Evolutionary conservation across 768 basidiomycete genomes (phyloP), one percentile per base, ranked within the genome.

Genomic region (Tricholoma sp.): DNA sequence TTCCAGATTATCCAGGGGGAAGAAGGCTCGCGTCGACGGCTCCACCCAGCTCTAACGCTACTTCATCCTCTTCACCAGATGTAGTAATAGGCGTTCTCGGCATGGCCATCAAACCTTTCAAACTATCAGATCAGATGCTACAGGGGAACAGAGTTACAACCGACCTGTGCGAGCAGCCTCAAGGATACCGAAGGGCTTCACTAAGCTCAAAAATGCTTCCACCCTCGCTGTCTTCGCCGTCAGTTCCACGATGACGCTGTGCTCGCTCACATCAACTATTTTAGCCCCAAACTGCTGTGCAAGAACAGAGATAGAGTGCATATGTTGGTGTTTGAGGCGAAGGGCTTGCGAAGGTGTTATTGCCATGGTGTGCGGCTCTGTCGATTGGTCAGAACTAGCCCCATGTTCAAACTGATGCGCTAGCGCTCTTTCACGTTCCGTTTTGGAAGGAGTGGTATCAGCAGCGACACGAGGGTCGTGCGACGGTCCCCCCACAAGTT

Each of bases 171-270:
- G 77, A 18, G 97, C 95, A 29, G 93, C 89, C 75, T 99, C 97
- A 53, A 99, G 80, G 53, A 99, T 84, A 36, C 97, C 97, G 63
- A 95, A 99, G 8, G 96, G 95, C 68, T 94, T 89, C 63, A 98
- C 74, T 44, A 99, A 73, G 59, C 80, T 86, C 65, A 99, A 75
- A 78, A 98, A 98, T 15, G 94, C 94, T 66, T 98, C 89, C 42
- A 98, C 91, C 53, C 95, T 80, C 42, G 79, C 76, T 39, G 92
- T 93, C 79, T 98, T 98, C 34, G 91, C 97, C 12, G 91, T 88
- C 70, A 98, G 75, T 76, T 98, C 97, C 45, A 98, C 88, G 57
- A 98, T 97, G 41, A 97, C 88, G 66, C 88, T 91, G 68, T 98
- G 85, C 70, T 97, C 93, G 73, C 89, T 89, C 55, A 99, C 86